These are phyloP conservation scores for Cladophialophora yegresii DNA, from an alignment of 2,329 filamentous ascomycete species.

Conservation along the genomic window DNA sequence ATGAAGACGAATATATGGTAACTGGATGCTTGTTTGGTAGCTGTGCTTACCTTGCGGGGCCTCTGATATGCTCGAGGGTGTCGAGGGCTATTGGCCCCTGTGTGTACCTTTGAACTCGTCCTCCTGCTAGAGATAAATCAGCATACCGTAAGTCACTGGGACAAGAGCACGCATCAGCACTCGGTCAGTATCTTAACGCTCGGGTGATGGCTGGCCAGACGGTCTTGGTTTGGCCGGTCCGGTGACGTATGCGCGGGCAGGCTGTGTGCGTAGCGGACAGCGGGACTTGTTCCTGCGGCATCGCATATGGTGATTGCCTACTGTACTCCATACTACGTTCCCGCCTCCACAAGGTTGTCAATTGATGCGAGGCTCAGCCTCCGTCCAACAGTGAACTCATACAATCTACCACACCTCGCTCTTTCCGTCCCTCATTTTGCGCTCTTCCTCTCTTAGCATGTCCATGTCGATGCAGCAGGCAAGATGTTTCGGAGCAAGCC, in stretches of 20 bases:
- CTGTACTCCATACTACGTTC: conserved; percentile 1
- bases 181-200: not conserved
- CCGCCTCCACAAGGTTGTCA: conserved; percentile 6
- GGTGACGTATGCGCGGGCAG: conserved; percentile 19
- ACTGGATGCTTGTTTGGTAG: not conserved
- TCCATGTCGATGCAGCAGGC: conserved; percentile 13
- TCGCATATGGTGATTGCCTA: not conserved
- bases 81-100: not conserved
- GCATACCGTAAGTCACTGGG: not conserved
- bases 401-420: not conserved
- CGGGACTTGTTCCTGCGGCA: too few species aligned
- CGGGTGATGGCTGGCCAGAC: conserved; percentile 9
- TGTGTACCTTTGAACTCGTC: not conserved
- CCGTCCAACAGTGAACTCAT: not conserved
- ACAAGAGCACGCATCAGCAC: not conserved
- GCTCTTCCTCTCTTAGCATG: conserved; percentile 19
- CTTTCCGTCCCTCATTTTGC: not conserved
- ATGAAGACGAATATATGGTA: conserved; percentile 17
- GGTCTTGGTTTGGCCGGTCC: not conserved
- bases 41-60: conserved; percentile 3
- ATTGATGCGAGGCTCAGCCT: conserved; percentile 18
- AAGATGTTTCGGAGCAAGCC: conserved; percentile 58
- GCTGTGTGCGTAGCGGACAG: conserved; percentile 8
- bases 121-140: not conserved
- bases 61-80: not conserved